Conservation (phyloP, 805 yeast species). For the Candida ficus region DNA sequence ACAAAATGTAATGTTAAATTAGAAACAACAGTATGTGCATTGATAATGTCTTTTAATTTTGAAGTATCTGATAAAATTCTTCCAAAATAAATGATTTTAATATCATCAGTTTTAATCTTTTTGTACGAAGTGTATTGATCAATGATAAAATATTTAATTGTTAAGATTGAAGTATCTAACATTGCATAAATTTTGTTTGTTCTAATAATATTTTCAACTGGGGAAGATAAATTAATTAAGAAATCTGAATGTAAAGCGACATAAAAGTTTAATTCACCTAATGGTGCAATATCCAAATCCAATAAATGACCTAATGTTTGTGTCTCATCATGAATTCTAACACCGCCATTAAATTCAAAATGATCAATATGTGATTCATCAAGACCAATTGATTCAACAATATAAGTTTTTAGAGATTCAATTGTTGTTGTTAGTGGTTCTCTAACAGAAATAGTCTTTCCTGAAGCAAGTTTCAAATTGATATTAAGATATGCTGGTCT, state of each 20-base stretch:
- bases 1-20: constrained; percentile 19
- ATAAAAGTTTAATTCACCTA: constrained; percentile 24
- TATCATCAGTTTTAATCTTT: constrained; percentile 15
- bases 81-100: constrained; percentile 25
- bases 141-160: constrained; percentile 22
- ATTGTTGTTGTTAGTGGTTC: constrained; percentile 13
- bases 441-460: constrained; percentile 13
- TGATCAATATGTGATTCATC: constrained; percentile 13
- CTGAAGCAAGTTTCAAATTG: constrained; percentile 17
- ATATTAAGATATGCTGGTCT: constrained; percentile 15
- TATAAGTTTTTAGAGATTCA: constrained; percentile 11
- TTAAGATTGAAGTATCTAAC: constrained; percentile 16
- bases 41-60: constrained; percentile 14
- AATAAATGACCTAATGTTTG: constrained; percentile 24
- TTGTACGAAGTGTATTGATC: constrained; percentile 19
- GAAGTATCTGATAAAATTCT: constrained; percentile 17
- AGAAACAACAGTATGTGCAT: not conserved
- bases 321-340: constrained; percentile 13
- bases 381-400: constrained; percentile 14
- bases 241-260: constrained; percentile 20
- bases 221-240: constrained; percentile 23
- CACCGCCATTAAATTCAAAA: constrained; percentile 19
- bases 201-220: constrained; percentile 14
- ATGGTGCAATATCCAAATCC: constrained; percentile 32
- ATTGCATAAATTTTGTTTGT: constrained; percentile 10